Conservation (phyloP, 306 rosid species). For the Pyrus betulifolia region DNA sequence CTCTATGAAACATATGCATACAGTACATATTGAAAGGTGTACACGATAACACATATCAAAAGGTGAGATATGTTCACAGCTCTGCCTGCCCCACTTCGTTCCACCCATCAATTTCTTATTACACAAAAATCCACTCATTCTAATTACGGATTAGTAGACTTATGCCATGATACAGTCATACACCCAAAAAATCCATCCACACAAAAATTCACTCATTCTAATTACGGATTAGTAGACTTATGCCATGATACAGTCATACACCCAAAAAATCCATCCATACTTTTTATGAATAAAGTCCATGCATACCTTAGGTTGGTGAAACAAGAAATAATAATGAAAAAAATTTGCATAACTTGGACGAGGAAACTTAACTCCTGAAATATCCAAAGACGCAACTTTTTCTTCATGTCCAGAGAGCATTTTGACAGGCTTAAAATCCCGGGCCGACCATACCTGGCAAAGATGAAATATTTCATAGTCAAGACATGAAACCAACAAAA, state of each 20-base stretch:
- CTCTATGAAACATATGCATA: not conserved
- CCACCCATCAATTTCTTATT: not conserved
- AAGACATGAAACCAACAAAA: constrained; percentile 1
- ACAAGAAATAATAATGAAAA: not conserved
- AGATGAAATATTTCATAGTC: constrained; percentile 15
- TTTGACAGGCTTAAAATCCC: constrained; percentile 89
- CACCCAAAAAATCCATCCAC: not conserved
- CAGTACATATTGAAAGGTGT: not conserved
- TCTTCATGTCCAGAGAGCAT: constrained; percentile 92
- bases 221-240: not conserved
- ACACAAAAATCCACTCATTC: not conserved
- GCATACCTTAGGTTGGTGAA: not conserved
- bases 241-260: not conserved
- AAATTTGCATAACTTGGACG: not conserved
- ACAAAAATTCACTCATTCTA: no score
- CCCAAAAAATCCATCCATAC: not conserved
- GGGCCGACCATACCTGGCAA: constrained; percentile 82
- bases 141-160: not conserved
- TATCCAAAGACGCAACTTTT: constrained; percentile 76
- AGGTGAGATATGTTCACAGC: not conserved
- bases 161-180: not conserved
- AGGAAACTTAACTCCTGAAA: constrained; percentile 55
- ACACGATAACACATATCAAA: not conserved
- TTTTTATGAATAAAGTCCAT: no score
- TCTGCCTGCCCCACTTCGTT: not conserved